A percentile compares a stretch with the other conserved stretches of the same genome.
These are phyloP conservation scores for Lepidium sativum DNA, from an alignment of 345 rosid genomes.

Conservation along the genomic window DNA sequence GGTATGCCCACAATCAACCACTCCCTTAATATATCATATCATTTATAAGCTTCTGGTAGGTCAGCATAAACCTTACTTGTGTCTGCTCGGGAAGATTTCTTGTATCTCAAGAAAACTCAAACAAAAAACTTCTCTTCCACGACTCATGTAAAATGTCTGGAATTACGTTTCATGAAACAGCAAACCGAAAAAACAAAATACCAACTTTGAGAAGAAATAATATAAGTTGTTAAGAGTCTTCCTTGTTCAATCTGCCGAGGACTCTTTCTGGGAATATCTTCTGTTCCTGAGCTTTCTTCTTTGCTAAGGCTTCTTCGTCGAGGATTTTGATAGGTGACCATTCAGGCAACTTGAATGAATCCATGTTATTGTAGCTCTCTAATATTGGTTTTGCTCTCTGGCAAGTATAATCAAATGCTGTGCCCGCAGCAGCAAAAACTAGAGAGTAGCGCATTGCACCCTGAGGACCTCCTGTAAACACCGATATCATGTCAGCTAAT, in stretches of 20 bases:
- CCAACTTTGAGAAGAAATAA: neutral
- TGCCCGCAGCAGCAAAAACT: slow-evolving; percentile 57
- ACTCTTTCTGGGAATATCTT: slow-evolving; percentile 35
- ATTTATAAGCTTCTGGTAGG: neutral
- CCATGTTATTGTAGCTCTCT: slow-evolving; percentile 26
- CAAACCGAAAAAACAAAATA: neutral
- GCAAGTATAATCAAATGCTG: slow-evolving; percentile 45
- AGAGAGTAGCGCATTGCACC: slow-evolving; percentile 75
- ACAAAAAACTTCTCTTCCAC: neutral
- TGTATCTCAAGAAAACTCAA: neutral
- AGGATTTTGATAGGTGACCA: slow-evolving; percentile 85
- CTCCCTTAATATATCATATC: neutral
- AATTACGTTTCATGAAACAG: neutral
- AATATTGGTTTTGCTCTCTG: slow-evolving; percentile 39
- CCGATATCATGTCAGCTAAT: neutral
- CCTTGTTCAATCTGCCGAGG: slow-evolving; percentile 47
- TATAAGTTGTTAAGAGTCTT: slow-evolving; percentile 42
- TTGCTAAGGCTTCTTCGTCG: slow-evolving; percentile 69
- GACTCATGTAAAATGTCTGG: slow-evolving; percentile 6
- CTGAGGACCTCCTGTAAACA: slow-evolving; percentile 53
- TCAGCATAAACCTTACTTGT: slow-evolving; percentile 2
- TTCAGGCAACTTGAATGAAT: slow-evolving; percentile 53
- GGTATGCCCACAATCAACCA: slow-evolving; percentile 14
- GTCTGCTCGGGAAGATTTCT: neutral
- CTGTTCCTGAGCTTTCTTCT: slow-evolving; percentile 62